Percentiles rank a stretch among this genome's conserved stretches.
Evolutionary conservation across 805 yeast genomes (phyloP).

Genomic region (Candida patagonica): DNA sequence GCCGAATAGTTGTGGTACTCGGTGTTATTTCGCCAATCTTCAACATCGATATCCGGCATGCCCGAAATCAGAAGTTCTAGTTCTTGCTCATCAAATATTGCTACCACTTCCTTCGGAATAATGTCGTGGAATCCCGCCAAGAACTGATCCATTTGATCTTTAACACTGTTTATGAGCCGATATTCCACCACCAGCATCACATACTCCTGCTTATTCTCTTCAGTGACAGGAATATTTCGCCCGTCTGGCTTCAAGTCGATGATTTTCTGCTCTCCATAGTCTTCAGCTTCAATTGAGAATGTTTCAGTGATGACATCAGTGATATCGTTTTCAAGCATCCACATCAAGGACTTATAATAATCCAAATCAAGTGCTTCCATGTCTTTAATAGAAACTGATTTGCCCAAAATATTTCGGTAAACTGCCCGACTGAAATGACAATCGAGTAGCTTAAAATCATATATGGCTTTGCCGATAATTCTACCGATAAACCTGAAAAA

Average conservation of each 20-base stretch:
- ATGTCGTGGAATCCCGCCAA: slow-evolving; percentile 83
- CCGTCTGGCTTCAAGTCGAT: slow-evolving; percentile 82
- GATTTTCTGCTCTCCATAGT: slow-evolving; percentile 79
- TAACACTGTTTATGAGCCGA: slow-evolving; percentile 70
- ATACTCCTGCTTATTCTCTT: slow-evolving; percentile 82
- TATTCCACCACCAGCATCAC: slow-evolving; percentile 81
- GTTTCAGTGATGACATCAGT: slow-evolving; percentile 93
- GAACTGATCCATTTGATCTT: slow-evolving; percentile 80
- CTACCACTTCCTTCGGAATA: slow-evolving; percentile 70
- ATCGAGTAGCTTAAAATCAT: slow-evolving; percentile 76
- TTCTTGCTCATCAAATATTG: slow-evolving; percentile 93
- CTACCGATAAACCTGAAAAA: slow-evolving; percentile 93
- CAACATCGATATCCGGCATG: slow-evolving; percentile 89
- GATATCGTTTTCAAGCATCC: slow-evolving; percentile 96
- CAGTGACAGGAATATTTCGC: slow-evolving; percentile 74
- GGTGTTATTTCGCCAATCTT: slow-evolving; percentile 90
- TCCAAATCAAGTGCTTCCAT: slow-evolving; percentile 91
- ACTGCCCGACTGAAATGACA: slow-evolving; percentile 95
- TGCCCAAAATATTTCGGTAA: slow-evolving; percentile 75
- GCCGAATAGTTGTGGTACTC: slow-evolving; percentile 70
- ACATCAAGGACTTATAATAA: slow-evolving; percentile 80
- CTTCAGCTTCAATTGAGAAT: slow-evolving; percentile 87
- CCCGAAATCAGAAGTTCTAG: slow-evolving; percentile 88
- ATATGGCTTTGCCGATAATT: slow-evolving; percentile 88
- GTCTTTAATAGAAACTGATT: slow-evolving; percentile 76